These are phyloP conservation scores for Fonsecaea erecta DNA, from an alignment of 2,329 filamentous ascomycete genomes.

Conservation along the genomic window DNA sequence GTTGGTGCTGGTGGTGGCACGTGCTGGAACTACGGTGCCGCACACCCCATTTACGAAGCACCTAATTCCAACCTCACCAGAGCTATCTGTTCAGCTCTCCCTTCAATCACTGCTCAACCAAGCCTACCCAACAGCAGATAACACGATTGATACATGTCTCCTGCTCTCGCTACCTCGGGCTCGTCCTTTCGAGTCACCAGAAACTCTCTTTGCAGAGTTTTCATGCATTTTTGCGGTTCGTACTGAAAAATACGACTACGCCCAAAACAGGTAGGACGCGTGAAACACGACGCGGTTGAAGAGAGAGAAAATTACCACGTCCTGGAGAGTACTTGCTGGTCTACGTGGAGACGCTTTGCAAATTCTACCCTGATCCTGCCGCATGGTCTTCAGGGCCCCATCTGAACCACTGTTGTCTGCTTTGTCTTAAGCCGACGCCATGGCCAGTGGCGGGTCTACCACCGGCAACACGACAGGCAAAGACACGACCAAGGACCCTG, in stretches of 20 bases:
- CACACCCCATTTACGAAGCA: background rate
- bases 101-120: background rate
- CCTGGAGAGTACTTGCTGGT: background rate
- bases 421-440: background rate
- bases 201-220: background rate
- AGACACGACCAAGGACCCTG: background rate
- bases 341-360: background rate
- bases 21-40: background rate
- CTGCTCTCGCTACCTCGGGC: background rate
- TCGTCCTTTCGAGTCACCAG: background rate
- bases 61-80: constrained; percentile 4
- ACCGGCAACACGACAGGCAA: background rate
- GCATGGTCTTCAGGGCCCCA: background rate
- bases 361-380: background rate
- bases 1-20: too few species aligned
- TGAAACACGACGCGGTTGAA: background rate
- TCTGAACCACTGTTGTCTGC: background rate
- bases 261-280: background rate
- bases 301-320: background rate
- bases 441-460: background rate
- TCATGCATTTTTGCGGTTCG: background rate
- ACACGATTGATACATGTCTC: background rate
- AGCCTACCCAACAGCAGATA: background rate
- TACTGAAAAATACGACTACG: background rate
- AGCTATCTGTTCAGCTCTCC: background rate